Conservation (phyloP, 306 rosid genomes). For the Rosa multiflora region DNA sequence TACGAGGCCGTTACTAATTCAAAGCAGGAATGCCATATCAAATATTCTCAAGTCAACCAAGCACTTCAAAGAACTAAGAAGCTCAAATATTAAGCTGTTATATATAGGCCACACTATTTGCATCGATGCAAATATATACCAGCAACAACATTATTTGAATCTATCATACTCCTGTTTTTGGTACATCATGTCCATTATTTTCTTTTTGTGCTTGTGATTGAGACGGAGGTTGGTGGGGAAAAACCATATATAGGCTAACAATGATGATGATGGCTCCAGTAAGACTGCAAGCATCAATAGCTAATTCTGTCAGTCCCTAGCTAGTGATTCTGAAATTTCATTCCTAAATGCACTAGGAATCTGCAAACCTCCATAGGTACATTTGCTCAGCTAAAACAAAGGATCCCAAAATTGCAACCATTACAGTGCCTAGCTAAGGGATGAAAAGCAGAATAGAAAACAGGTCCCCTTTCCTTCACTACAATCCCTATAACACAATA, state of each 20-base stretch:
- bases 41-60: too few relatives aligned
- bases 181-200: not conserved
- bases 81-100: not conserved
- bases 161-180: not conserved
- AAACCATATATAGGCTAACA: constrained; percentile 31
- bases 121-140: not conserved
- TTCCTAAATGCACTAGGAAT: not conserved
- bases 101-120: not conserved
- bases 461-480: constrained; percentile 34
- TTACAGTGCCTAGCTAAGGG: constrained; percentile 36
- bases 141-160: not conserved
- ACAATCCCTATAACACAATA: constrained; percentile 33
- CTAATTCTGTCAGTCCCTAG: not conserved
- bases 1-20: not conserved
- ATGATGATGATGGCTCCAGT: constrained; percentile 33
- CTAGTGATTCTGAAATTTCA: not conserved
- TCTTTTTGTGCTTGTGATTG: not conserved
- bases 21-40: not conserved
- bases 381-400: not conserved
- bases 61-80: not conserved
- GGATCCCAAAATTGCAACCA: constrained; percentile 43
- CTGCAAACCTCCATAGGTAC: constrained; percentile 36
- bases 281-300: constrained; percentile 17
- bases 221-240: constrained; percentile 9
- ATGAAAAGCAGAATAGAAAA: constrained; percentile 40